A percentile compares a stretch with the other conserved stretches of the same genome.
Conservation (phyloP, 106 monocot species). For the Triglochin maritima region DNA sequence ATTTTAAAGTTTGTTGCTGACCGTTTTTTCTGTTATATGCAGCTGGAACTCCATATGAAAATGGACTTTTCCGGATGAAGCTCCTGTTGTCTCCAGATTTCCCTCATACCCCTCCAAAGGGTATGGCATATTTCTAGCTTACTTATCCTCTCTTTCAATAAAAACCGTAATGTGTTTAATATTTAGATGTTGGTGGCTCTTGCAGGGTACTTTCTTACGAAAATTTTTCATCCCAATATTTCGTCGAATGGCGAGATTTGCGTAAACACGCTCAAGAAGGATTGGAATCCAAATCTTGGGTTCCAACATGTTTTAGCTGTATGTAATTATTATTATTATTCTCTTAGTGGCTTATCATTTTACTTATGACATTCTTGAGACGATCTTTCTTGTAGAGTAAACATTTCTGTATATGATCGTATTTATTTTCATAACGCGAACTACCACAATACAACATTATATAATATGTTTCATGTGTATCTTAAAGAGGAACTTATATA, state of each 20-base stretch:
- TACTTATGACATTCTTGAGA: neutral
- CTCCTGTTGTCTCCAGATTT: slow-evolving; percentile 76
- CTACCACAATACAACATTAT: too few relatives aligned
- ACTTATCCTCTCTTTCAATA: neutral
- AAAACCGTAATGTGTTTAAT: too few relatives aligned
- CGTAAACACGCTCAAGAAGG: slow-evolving; percentile 91
- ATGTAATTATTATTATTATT: slow-evolving; percentile 9
- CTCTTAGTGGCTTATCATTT: neutral
- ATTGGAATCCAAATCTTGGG: slow-evolving; percentile 94
- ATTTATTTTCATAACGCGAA: too few relatives aligned
- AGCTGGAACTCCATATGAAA: slow-evolving; percentile 90
- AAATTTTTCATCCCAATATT: slow-evolving; percentile 96
- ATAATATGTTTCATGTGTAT: too few relatives aligned
- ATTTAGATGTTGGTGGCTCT: neutral
- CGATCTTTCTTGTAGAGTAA: neutral
- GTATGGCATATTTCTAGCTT: slow-evolving; percentile 14
- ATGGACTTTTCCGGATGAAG: slow-evolving; percentile 90
- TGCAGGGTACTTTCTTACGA: slow-evolving; percentile 83
- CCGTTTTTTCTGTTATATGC: neutral
- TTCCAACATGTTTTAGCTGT: slow-evolving; percentile 72
- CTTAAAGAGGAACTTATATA: too few relatives aligned
- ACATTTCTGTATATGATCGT: too few relatives aligned
- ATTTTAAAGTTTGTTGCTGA: neutral
- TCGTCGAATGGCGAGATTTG: slow-evolving; percentile 94
- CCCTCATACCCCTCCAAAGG: slow-evolving; percentile 92